Percentiles rank a stretch among this genome's conserved stretches.
These are phyloP conservation scores for Teratosphaeria viscida DNA, from an alignment of 2,329 filamentous ascomycete species.

Conservation along the genomic window DNA sequence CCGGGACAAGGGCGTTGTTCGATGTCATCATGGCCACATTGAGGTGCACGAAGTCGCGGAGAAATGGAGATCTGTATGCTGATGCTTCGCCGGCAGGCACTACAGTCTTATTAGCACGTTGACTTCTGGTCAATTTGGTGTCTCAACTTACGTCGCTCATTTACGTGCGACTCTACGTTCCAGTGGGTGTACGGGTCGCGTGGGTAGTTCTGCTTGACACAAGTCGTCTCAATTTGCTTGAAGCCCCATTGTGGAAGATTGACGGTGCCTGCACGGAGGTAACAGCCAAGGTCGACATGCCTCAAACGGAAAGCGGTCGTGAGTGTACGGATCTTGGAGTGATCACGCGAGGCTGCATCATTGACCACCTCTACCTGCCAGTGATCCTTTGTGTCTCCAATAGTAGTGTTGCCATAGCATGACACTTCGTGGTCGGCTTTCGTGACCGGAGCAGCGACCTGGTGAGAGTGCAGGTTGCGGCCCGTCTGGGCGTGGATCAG, in stretches of 20 bases:
- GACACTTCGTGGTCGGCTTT: constrained; percentile 91
- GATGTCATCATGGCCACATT: constrained; percentile 99
- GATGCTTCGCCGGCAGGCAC: constrained; percentile 82
- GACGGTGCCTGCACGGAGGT: constrained; percentile 86
- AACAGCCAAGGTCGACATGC: constrained; percentile 76
- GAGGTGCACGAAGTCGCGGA: constrained; percentile 93
- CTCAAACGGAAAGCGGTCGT: constrained; percentile 86
- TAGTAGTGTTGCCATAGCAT: constrained; percentile 85
- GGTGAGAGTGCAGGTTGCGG: constrained; percentile 91
- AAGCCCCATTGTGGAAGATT: constrained; percentile 99
- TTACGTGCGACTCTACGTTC: constrained; percentile 94
- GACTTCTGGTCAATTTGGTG: background rate
- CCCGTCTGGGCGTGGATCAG: constrained; percentile 92
- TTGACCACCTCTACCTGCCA: constrained; percentile 88
- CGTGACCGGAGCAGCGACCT: constrained; percentile 76
- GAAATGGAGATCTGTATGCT: constrained; percentile 91
- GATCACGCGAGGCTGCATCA: constrained; percentile 78
- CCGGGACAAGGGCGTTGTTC: constrained; percentile 94
- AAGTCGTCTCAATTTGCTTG: constrained; percentile 98
- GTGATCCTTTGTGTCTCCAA: constrained; percentile 96
- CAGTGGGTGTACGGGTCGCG: constrained; percentile 93
- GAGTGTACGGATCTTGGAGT: constrained; percentile 75
- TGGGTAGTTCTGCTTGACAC: constrained; percentile 84
- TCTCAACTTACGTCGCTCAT: constrained; percentile 69
- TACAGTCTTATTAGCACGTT: constrained; percentile 46